Percentiles rank a stretch among this genome's conserved stretches.
Evolutionary conservation across 2,329 filamentous ascomycete species (phyloP).

Genomic region (Pezicula radicicola): DNA sequence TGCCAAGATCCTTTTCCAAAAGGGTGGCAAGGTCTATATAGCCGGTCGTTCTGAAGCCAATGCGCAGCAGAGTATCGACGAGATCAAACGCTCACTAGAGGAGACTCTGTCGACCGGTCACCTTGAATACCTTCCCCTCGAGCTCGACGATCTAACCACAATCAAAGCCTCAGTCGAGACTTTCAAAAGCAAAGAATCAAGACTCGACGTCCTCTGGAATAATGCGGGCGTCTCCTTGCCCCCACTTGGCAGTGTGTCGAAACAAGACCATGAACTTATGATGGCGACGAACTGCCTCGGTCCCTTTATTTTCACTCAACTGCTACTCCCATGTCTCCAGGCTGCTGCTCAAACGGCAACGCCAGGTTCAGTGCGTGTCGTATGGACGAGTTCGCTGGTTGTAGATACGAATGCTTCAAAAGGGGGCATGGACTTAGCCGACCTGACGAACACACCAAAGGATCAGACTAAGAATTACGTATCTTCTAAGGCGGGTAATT

Average conservation of each 20-base stretch:
- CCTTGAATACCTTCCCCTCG: slow-evolving; percentile 31
- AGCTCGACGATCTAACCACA: slow-evolving; percentile 33
- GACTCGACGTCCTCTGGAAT: slow-evolving; percentile 37
- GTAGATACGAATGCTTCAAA: slow-evolving; percentile 9
- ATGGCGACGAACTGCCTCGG: slow-evolving; percentile 33
- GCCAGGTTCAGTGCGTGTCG: slow-evolving; percentile 11
- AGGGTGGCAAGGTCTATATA: slow-evolving; percentile 45
- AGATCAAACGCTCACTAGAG: background rate
- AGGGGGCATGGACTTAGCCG: slow-evolving; percentile 8
- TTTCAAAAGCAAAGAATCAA: slow-evolving; percentile 31
- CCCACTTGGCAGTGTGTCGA: slow-evolving; percentile 20
- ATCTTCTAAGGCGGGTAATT: slow-evolving; percentile 15
- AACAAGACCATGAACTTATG: slow-evolving; percentile 31
- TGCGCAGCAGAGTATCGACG: slow-evolving; percentile 29
- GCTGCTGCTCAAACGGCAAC: slow-evolving; percentile 4
- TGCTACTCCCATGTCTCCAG: slow-evolving; percentile 22
- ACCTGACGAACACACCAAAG: slow-evolving; percentile 3
- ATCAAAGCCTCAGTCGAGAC: slow-evolving; percentile 32
- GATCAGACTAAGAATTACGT: slow-evolving; percentile 11
- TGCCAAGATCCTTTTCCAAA: slow-evolving; percentile 42
- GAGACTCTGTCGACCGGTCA: slow-evolving; percentile 17
- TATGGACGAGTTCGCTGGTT: slow-evolving; percentile 14
- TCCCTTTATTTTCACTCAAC: slow-evolving; percentile 32
- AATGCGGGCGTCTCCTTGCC: slow-evolving; percentile 31
- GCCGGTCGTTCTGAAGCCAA: slow-evolving; percentile 39